A percentile compares a stretch with the other conserved stretches of the same genome.
These are phyloP conservation scores for Mariannaea elegans DNA, from an alignment of 2,329 filamentous ascomycete genomes.

Conservation along the genomic window DNA sequence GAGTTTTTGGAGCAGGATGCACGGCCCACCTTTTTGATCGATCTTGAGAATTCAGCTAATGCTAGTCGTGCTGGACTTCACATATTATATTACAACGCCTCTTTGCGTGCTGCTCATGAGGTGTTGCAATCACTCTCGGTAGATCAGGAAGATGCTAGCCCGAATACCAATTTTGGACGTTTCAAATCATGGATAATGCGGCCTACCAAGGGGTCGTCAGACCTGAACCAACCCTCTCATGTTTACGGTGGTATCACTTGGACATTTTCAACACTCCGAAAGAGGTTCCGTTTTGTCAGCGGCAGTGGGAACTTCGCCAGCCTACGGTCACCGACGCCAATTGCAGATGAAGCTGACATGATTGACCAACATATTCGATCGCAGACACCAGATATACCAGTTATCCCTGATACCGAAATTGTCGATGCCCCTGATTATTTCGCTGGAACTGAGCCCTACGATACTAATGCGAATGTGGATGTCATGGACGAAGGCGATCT, in stretches of 20 bases:
- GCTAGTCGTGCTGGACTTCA: slow-evolving; percentile 62
- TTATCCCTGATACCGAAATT: slow-evolving; percentile 44
- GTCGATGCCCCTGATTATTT: slow-evolving; percentile 54
- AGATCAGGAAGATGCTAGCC: slow-evolving; percentile 53
- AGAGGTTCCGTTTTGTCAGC: slow-evolving; percentile 74
- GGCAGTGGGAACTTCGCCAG: slow-evolving; percentile 53
- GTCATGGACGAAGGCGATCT: slow-evolving; percentile 39
- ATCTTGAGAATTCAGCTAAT: slow-evolving; percentile 68
- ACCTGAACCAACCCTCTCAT: slow-evolving; percentile 63
- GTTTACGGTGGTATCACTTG: slow-evolving; percentile 73
- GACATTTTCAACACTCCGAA: slow-evolving; percentile 75
- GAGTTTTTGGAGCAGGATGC: slow-evolving; percentile 82
- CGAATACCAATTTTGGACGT: slow-evolving; percentile 60
- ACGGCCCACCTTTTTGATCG: slow-evolving; percentile 79
- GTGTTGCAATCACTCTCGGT: slow-evolving; percentile 66
- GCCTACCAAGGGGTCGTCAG: slow-evolving; percentile 61
- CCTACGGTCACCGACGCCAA: slow-evolving; percentile 51
- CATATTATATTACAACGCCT: slow-evolving; percentile 74
- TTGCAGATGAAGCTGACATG: slow-evolving; percentile 46
- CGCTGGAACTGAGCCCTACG: slow-evolving; percentile 42
- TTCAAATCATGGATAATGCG: slow-evolving; percentile 77
- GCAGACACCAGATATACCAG: slow-evolving; percentile 49
- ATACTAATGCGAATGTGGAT: slow-evolving; percentile 18
- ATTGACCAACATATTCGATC: slow-evolving; percentile 47
- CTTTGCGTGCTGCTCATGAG: slow-evolving; percentile 66